Evolutionary conservation across 2,329 filamentous ascomycete genomes (phyloP).

Genomic region (Neofusicoccum umdonicola): DNA sequence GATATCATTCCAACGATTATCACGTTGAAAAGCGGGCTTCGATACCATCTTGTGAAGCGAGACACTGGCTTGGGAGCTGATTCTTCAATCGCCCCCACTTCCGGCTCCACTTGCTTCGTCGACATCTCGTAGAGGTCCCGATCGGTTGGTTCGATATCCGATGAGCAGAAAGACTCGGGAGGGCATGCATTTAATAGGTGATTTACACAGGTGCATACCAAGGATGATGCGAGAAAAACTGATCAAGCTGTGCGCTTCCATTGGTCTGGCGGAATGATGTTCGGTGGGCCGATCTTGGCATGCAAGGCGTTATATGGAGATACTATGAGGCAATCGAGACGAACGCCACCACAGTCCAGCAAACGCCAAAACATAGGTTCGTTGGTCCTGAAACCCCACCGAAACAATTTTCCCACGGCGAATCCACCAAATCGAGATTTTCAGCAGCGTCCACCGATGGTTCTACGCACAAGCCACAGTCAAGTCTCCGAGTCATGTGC

Average conservation of each 20-base stretch:
- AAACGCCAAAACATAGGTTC: too few relatives aligned
- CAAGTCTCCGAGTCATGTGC: not conserved
- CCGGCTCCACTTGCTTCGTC: not conserved
- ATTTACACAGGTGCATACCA: not conserved
- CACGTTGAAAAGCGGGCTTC: conserved; percentile 49
- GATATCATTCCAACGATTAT: conserved; percentile 46
- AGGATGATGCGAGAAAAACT: not conserved
- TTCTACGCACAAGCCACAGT: not conserved
- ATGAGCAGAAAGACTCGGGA: not conserved
- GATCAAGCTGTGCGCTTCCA: not conserved
- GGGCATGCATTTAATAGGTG: not conserved
- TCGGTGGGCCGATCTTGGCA: not conserved
- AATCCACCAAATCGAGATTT: too few relatives aligned
- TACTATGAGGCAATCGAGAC: not conserved
- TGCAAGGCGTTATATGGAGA: not conserved
- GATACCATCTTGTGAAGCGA: conserved; percentile 28
- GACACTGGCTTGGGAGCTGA: not conserved
- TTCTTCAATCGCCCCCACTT: not conserved
- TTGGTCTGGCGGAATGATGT: not conserved
- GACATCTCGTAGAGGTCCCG: not conserved
- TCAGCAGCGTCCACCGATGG: too few relatives aligned
- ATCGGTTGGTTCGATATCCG: not conserved
- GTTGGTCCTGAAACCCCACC: not conserved
- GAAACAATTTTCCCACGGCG: not conserved
- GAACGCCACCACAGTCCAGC: not conserved